Percentiles rank a stretch among this genome's conserved stretches.
Evolutionary conservation across 2,329 filamentous ascomycete species (phyloP).

Genomic region (Daldinia sp.): DNA sequence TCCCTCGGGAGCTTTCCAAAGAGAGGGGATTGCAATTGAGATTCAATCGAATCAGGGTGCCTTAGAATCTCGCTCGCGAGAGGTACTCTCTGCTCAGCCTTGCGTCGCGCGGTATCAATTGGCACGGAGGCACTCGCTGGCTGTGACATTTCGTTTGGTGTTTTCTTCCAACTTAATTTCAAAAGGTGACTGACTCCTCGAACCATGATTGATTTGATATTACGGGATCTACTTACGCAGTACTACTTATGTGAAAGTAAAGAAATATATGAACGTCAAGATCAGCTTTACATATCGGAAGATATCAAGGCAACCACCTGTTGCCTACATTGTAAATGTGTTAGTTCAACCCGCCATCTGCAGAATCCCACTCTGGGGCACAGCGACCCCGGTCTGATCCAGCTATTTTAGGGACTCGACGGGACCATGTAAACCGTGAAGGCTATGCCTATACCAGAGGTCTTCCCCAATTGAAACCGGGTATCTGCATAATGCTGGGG

Average conservation of each 20-base stretch:
- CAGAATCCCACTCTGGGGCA: no score
- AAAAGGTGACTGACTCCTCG: background rate
- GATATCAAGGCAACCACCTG: background rate
- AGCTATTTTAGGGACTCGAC: no score
- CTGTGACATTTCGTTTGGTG: background rate
- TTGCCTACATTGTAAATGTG: background rate
- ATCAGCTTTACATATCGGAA: background rate
- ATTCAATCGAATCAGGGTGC: conserved; percentile 19
- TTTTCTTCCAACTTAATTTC: background rate
- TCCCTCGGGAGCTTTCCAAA: conserved; percentile 46
- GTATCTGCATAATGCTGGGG: no score
- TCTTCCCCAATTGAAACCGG: no score
- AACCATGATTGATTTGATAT: background rate
- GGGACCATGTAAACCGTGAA: no score
- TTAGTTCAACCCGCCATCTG: no score
- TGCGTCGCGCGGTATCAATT: background rate
- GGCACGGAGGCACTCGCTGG: background rate
- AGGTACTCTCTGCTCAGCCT: conserved; percentile 14
- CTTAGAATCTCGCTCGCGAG: conserved; percentile 31
- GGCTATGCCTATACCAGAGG: no score
- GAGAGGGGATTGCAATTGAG: conserved; percentile 41
- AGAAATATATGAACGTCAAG: background rate
- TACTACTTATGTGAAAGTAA: background rate
- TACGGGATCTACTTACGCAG: background rate
- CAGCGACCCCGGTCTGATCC: no score